Base-by-base conservation (phyloP, 345 rosid species). In the Turritis glabra region DNA sequence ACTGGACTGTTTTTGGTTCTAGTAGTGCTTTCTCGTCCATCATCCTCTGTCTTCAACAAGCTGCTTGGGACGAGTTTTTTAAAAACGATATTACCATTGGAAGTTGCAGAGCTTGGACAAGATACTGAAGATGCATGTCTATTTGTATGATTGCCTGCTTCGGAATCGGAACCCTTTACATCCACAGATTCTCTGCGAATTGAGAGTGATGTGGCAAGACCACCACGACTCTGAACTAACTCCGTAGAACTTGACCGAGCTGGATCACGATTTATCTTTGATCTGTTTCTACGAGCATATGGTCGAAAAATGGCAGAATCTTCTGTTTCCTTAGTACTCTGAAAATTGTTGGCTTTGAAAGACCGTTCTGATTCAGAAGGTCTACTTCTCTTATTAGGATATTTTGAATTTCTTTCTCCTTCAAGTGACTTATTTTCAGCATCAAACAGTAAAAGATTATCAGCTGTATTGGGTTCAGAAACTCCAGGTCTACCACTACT, bases 271-370 rank as follows among this genome's bases (percentile, higher is more conserved):
- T 85, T 95, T 61, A 85, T 82, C 81, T 86, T 85, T 23, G 97
- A 89, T 84, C 99, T 83, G 70, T 95, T 86, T 75, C 99, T 87
- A 74, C 99, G 85, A 77, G 94, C 92, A 85, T 95, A 95, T 19
- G 99, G 96, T 18, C 95, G 97, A 64, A 92, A 83, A 77, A 90
- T 86, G 64, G 97, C 94, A 66, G 98, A 92, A 85, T 95, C 97
- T 84, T 95, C 99, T 30, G 92, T 80, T 68, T 89, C 97, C 84
- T 86, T 95, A 30, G 82, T 79, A 83, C 81, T 89, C 69, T 80
- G 89, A 71, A 74, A 35, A 38, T 80, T 85, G 73, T 82, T 91
- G 72, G 75, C 81, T 78, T 78, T 89, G 44, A 79, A 80, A 78
- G 92, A 86, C 72, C 79, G 87, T 70, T 84, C 92, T 9, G 91